phyloP scores from a whole-genome alignment of 306 rosid genomes.

The Morella rubra region DNA sequence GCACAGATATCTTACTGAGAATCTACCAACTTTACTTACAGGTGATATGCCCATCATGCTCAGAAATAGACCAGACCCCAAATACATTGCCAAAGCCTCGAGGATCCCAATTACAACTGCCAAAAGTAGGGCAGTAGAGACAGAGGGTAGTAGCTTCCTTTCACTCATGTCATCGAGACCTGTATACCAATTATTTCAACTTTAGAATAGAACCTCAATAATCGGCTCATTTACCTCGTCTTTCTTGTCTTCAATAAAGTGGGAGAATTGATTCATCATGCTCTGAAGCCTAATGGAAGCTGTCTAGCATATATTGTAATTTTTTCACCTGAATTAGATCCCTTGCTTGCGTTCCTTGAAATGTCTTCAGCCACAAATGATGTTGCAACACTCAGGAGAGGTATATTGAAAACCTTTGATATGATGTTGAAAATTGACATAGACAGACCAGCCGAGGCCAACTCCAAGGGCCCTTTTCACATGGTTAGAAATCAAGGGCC shows the following conservation, averaged over 20 bases:
- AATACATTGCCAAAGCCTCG: constrained; percentile 79
- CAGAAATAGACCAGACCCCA: constrained; percentile 72
- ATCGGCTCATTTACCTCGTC: not conserved
- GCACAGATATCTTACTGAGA: not conserved
- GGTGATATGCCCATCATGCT: constrained; percentile 69
- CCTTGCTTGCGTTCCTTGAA: constrained; percentile 44
- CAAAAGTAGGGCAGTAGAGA: constrained; percentile 87
- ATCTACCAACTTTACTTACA: constrained; percentile 43
- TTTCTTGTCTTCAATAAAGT: not conserved
- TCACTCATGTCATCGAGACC: constrained; percentile 30
- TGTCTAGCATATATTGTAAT: not conserved
- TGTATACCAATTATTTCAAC: constrained; percentile 30
- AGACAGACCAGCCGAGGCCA: constrained; percentile 96
- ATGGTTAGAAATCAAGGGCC: not conserved
- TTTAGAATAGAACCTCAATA: constrained; percentile 22
- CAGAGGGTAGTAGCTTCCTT: constrained; percentile 75
- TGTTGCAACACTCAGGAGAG: constrained; percentile 93
- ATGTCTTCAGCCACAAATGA: constrained; percentile 96
- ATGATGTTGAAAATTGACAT: constrained; percentile 80
- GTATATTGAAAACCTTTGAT: constrained; percentile 88
- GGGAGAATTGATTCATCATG: not conserved
- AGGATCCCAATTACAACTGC: constrained; percentile 72
- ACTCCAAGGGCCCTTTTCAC: constrained; percentile 64
- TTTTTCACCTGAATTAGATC: constrained; percentile 60
- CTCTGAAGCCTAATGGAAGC: not conserved